These are phyloP conservation scores for Pseudocercospora crystallina DNA, from an alignment of 2,329 filamentous ascomycete genomes.

Conservation along the genomic window DNA sequence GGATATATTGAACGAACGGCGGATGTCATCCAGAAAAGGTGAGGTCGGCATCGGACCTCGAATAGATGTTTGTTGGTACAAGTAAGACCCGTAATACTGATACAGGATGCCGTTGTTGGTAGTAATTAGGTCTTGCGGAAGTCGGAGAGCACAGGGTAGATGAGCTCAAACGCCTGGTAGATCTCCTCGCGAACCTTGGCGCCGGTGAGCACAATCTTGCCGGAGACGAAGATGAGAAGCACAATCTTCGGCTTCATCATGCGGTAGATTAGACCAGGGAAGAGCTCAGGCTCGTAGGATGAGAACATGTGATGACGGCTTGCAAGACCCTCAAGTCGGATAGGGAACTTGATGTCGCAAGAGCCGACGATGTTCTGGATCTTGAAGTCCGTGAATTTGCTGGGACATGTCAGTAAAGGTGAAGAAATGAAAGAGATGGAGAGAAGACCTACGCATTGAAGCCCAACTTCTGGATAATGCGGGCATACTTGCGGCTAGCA, in stretches of 20 bases:
- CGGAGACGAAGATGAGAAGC: constrained; percentile 89
- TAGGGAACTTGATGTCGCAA: constrained; percentile 99
- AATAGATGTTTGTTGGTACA: constrained; percentile 29
- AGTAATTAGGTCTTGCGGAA: constrained; percentile 26
- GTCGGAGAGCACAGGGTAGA: constrained; percentile 71
- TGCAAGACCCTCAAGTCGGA: constrained; percentile 91
- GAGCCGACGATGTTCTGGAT: constrained; percentile 99
- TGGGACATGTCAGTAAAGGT: not conserved
- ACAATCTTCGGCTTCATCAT: constrained; percentile 99
- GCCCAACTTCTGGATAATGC: constrained; percentile 98
- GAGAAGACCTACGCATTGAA: constrained; percentile 63
- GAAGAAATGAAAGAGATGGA: too few species aligned
- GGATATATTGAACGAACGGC: constrained; percentile 4
- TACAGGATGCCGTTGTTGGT: constrained; percentile 27
- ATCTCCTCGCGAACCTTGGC: constrained; percentile 98
- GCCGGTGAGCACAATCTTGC: constrained; percentile 96
- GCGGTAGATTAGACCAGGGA: constrained; percentile 98
- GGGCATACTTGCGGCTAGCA: constrained; percentile 93
- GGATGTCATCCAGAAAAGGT: constrained; percentile 12
- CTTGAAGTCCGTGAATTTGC: constrained; percentile 98
- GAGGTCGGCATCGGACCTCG: constrained; percentile 32
- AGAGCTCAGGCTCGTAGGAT: constrained; percentile 96
- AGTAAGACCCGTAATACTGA: constrained; percentile 26
- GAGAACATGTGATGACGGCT: constrained; percentile 99
- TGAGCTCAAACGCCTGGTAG: constrained; percentile 94